phyloP scores from a whole-genome alignment of 2,329 filamentous ascomycete species.

The Fusarium compactum region DNA sequence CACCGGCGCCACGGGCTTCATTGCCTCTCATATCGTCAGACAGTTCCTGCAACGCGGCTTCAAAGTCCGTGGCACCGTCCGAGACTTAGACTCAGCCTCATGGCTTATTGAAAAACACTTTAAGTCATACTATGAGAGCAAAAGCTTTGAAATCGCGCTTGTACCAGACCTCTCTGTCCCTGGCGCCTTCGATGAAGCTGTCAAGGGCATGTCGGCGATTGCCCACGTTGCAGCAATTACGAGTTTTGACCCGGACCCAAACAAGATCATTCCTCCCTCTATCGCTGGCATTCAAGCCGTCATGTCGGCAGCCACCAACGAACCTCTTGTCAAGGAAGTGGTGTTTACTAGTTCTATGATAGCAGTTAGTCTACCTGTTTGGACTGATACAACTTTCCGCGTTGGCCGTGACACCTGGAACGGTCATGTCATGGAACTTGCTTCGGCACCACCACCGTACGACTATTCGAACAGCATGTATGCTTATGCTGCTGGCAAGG shows the following conservation, averaged over 20 bases:
- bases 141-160: slow-evolving; percentile 22
- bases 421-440: too few relatives aligned
- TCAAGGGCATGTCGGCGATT: slow-evolving; percentile 27
- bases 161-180: slow-evolving; percentile 27
- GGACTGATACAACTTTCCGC: too few relatives aligned
- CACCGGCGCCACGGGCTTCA: slow-evolving; percentile 35
- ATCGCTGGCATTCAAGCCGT: slow-evolving; percentile 26
- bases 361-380: too few relatives aligned
- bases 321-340: slow-evolving; percentile 25
- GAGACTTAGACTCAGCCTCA: slow-evolving; percentile 14
- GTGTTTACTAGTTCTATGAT: slow-evolving; percentile 25
- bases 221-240: slow-evolving; percentile 35
- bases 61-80: slow-evolving; percentile 38
- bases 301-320: slow-evolving; percentile 26
- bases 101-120: slow-evolving; percentile 29
- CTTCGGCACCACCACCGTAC: too few relatives aligned
- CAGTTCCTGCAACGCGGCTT: slow-evolving; percentile 31
- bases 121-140: slow-evolving; percentile 3
- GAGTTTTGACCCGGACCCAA: slow-evolving; percentile 29
- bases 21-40: slow-evolving; percentile 28
- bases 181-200: slow-evolving; percentile 27
- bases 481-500: too few relatives aligned
- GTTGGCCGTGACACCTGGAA: too few relatives aligned
- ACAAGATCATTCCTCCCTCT: slow-evolving; percentile 23
- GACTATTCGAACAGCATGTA: too few relatives aligned